These are phyloP conservation scores for Trichoderma virens DNA, from an alignment of 495 filamentous ascomycete genomes.

Conservation along the genomic window DNA sequence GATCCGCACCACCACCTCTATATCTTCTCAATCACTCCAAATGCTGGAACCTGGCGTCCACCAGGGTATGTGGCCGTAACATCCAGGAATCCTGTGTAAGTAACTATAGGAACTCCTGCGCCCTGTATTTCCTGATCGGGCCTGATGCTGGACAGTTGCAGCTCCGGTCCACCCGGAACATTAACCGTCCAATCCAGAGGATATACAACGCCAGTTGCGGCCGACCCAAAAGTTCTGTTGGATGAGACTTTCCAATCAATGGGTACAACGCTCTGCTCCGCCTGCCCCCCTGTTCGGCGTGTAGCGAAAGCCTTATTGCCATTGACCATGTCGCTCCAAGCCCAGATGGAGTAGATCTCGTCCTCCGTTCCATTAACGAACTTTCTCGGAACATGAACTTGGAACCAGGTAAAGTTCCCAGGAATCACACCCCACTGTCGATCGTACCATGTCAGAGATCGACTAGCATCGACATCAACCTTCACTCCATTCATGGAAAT, in stretches of 20 bases:
- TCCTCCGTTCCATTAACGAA: not conserved
- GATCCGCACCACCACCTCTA: too few relatives aligned
- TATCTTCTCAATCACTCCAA: not conserved
- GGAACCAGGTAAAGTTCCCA: not conserved
- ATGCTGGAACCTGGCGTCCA: not conserved
- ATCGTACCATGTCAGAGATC: constrained; percentile 9
- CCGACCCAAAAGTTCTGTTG: not conserved
- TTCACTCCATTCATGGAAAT: not conserved
- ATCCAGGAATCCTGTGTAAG: not conserved
- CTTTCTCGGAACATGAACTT: not conserved
- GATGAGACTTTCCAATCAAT: not conserved
- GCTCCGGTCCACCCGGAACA: not conserved
- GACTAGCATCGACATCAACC: not conserved
- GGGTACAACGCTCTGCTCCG: constrained; percentile 1
- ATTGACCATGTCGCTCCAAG: not conserved
- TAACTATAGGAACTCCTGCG: not conserved
- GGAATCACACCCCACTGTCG: constrained; percentile 7
- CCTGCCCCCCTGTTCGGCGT: not conserved
- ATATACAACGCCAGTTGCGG: not conserved
- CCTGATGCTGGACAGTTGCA: not conserved
- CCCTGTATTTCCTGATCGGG: constrained; percentile 4
- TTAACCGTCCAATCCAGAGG: not conserved
- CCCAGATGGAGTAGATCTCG: not conserved
- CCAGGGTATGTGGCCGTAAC: not conserved
- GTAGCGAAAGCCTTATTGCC: not conserved